Conservation (phyloP, 345 rosid species). For the Populus alba region DNA sequence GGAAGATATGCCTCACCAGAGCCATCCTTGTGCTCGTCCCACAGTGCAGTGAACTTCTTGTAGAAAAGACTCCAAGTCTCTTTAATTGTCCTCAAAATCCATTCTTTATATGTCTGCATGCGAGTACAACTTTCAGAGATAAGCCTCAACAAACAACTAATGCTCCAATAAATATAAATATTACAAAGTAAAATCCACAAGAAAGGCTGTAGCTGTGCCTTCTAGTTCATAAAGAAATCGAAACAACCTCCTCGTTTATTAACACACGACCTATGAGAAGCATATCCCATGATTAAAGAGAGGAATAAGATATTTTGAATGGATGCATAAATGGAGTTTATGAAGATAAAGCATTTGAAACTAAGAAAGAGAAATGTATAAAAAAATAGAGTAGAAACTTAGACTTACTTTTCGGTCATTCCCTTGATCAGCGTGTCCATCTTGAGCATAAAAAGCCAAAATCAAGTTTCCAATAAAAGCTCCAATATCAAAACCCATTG, state of each 20-base stretch:
- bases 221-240: not conserved
- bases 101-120: slow-evolving; percentile 63
- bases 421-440: slow-evolving; percentile 62
- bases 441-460: slow-evolving; percentile 88
- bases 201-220: not conserved
- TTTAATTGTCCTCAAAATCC: slow-evolving; percentile 68
- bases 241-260: not conserved
- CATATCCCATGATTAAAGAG: not conserved
- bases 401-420: slow-evolving; percentile 66
- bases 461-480: slow-evolving; percentile 89
- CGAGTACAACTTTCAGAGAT: slow-evolving; percentile 1
- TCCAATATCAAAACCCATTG: slow-evolving; percentile 93
- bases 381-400: not conserved
- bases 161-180: not conserved
- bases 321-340: no score
- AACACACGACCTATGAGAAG: not conserved
- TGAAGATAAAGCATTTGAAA: not conserved
- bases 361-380: not conserved
- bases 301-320: not conserved
- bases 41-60: slow-evolving; percentile 58
- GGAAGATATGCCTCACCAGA: slow-evolving; percentile 84
- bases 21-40: slow-evolving; percentile 78
- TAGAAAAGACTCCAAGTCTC: slow-evolving; percentile 77
- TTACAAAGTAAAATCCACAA: not conserved
- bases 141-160: not conserved